phyloP scores from a whole-genome alignment of 805 yeast species.

The Blastobotrys robertii region DNA sequence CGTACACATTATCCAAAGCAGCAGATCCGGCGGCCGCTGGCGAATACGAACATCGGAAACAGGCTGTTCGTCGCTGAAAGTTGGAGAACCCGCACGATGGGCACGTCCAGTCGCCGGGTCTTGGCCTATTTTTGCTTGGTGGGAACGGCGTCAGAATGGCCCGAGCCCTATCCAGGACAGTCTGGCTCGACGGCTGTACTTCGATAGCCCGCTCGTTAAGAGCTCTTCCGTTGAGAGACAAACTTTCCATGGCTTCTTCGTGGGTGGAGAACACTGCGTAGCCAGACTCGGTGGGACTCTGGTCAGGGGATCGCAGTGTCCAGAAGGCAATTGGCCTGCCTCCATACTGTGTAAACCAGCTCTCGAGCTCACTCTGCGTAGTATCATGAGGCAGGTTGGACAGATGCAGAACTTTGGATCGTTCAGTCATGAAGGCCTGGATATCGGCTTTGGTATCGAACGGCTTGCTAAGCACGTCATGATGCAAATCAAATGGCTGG shows the following conservation, averaged over 20 bases:
- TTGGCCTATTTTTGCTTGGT: conserved; percentile 71
- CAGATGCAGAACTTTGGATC: conserved; percentile 68
- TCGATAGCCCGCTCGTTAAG: conserved; percentile 69
- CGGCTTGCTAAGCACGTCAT: conserved; percentile 56
- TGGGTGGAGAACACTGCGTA: conserved; percentile 79
- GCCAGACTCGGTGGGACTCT: conserved; percentile 42
- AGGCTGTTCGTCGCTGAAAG: conserved; percentile 87
- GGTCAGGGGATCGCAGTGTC: conserved; percentile 63
- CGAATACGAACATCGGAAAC: conserved; percentile 60
- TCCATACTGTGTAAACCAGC: conserved; percentile 85
- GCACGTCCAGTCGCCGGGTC: conserved; percentile 99
- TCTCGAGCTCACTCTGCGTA: conserved; percentile 81
- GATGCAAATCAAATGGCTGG: conserved; percentile 39
- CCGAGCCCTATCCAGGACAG: conserved; percentile 71
- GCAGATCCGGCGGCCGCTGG: too few species aligned
- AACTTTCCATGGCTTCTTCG: conserved; percentile 74
- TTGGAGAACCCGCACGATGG: conserved; percentile 93
- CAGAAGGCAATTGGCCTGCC: conserved; percentile 83
- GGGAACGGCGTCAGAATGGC: conserved; percentile 81
- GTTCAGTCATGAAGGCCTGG: conserved; percentile 54
- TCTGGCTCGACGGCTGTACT: conserved; percentile 75
- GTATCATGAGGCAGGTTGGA: conserved; percentile 78
- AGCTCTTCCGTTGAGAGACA: conserved; percentile 69
- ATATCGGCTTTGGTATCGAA: conserved; percentile 71
- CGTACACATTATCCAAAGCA: too few species aligned